These are phyloP conservation scores for Bertia moriformis DNA, from an alignment of 2,329 filamentous ascomycete genomes.

Conservation along the genomic window DNA sequence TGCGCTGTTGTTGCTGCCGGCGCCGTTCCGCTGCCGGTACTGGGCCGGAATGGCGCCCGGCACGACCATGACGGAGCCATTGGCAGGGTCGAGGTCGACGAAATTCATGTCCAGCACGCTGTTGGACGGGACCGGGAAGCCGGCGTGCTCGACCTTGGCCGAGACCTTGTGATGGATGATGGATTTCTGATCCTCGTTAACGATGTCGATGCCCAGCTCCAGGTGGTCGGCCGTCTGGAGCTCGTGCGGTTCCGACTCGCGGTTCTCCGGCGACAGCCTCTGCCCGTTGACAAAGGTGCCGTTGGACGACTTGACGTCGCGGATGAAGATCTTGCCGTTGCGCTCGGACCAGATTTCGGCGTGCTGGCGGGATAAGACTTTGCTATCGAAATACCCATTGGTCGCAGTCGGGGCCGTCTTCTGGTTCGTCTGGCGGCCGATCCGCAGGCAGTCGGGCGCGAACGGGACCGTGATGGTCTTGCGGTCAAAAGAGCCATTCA, in stretches of 20 bases:
- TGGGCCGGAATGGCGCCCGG: conserved; percentile 35
- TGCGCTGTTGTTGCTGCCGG: not conserved
- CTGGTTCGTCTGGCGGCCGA: conserved; percentile 91
- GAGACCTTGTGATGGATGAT: conserved; percentile 97
- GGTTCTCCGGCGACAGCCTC: conserved; percentile 79
- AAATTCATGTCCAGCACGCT: conserved; percentile 82
- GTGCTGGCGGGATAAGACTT: conserved; percentile 89
- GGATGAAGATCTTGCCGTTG: conserved; percentile 79
- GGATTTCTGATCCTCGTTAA: conserved; percentile 95
- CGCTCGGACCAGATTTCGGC: conserved; percentile 88
- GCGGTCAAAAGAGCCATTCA: conserved; percentile 92
- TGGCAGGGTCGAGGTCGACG: conserved; percentile 74
- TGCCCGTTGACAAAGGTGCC: conserved; percentile 94
- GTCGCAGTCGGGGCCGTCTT: conserved; percentile 81
- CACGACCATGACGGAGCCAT: conserved; percentile 57
- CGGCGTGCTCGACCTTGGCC: conserved; percentile 89
- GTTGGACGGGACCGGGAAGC: conserved; percentile 59
- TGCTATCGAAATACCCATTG: conserved; percentile 96
- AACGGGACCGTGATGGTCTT: conserved; percentile 92
- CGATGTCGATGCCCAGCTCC: conserved; percentile 93
- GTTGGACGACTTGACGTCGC: conserved; percentile 96
- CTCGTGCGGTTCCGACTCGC: conserved; percentile 90
- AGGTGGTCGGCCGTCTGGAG: conserved; percentile 81
- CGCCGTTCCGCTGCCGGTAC: conserved; percentile 56
- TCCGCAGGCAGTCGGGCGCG: conserved; percentile 74